Evolutionary conservation across 768 basidiomycete genomes (phyloP).

Genomic region (Mycena chlorophos): DNA sequence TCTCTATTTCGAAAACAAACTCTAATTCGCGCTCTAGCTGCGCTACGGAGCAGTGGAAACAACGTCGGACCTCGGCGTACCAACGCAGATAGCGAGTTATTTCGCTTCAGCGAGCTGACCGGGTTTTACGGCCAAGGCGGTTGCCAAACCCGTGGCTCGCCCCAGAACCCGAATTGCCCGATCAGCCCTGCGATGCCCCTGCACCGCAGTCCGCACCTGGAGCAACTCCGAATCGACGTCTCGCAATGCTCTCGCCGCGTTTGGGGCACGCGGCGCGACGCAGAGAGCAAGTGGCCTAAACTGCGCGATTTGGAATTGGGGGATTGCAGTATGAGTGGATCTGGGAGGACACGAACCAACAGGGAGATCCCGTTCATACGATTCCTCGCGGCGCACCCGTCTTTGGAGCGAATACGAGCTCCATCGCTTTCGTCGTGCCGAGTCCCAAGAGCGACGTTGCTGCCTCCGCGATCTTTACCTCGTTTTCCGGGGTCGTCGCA

Average conservation of each 20-base stretch:
- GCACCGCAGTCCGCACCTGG: constrained; percentile 17
- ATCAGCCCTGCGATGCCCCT: constrained; percentile 23
- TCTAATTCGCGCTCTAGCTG: constrained; percentile 12
- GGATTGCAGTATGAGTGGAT: constrained; percentile 19
- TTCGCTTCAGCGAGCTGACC: constrained; percentile 15
- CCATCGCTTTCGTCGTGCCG: constrained; percentile 21
- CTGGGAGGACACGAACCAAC: constrained; percentile 4
- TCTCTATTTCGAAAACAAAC: neutral
- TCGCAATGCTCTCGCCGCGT: constrained; percentile 22
- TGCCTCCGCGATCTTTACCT: constrained; percentile 11
- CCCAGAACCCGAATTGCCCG: constrained; percentile 20
- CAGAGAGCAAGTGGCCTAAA: constrained; percentile 18
- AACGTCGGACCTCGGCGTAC: constrained; percentile 19
- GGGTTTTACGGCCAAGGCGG: constrained; percentile 23
- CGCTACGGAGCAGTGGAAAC: constrained; percentile 16
- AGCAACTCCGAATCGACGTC: constrained; percentile 19
- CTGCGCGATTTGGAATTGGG: constrained; percentile 20
- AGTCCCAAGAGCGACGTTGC: constrained; percentile 17
- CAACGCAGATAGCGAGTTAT: constrained; percentile 21
- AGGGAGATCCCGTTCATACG: constrained; percentile 23
- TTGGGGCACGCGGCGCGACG: constrained; percentile 22
- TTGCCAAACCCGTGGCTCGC: constrained; percentile 20
- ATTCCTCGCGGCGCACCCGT: constrained; percentile 16
- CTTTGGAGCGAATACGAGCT: constrained; percentile 13
- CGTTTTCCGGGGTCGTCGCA: constrained; percentile 13